Evolutionary conservation across 73 alveolate species (phyloP).

Genomic region (Diophrys sp.): DNA sequence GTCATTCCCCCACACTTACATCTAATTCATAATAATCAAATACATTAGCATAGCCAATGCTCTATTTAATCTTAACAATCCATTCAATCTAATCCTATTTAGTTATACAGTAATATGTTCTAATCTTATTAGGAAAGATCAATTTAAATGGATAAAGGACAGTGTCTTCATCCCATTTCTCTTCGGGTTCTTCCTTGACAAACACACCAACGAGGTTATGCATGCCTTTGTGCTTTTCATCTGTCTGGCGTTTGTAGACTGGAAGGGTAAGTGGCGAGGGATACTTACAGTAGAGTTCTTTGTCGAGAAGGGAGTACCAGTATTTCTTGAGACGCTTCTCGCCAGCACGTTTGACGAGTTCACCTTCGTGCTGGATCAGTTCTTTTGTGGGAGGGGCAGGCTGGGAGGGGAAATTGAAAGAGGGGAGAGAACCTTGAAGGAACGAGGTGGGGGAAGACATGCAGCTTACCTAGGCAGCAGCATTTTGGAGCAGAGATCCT

Average conservation of each 20-base stretch:
- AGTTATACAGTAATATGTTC: slow-evolving; percentile 69
- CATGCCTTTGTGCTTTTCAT: slow-evolving; percentile 77
- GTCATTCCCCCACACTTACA: too few relatives aligned
- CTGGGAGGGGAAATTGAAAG: too few relatives aligned
- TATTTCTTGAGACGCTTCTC: slow-evolving; percentile 56
- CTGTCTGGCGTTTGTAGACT: slow-evolving; percentile 70
- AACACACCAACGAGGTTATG: slow-evolving; percentile 69
- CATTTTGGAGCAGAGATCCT: too few relatives aligned
- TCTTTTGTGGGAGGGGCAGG: too few relatives aligned
- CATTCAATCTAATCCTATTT: slow-evolving; percentile 72
- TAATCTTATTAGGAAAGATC: slow-evolving; percentile 69
- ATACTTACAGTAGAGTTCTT: slow-evolving; percentile 43
- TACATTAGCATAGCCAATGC: too few relatives aligned
- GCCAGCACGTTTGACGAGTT: slow-evolving; percentile 35
- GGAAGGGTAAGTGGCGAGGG: too few relatives aligned
- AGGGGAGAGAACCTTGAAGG: too few relatives aligned
- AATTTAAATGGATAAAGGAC: slow-evolving; percentile 69
- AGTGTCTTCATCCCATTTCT: slow-evolving; percentile 45
- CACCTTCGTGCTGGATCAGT: slow-evolving; percentile 40
- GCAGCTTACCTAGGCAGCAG: too few relatives aligned
- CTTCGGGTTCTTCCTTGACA: slow-evolving; percentile 69
- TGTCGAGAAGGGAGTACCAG: slow-evolving; percentile 47
- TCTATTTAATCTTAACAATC: slow-evolving; percentile 68
- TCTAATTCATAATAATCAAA: slow-evolving; percentile 44
- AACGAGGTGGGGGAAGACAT: too few relatives aligned